Conservation (phyloP, 768 basidiomycete species). For the Auricularia heimuer region DNA sequence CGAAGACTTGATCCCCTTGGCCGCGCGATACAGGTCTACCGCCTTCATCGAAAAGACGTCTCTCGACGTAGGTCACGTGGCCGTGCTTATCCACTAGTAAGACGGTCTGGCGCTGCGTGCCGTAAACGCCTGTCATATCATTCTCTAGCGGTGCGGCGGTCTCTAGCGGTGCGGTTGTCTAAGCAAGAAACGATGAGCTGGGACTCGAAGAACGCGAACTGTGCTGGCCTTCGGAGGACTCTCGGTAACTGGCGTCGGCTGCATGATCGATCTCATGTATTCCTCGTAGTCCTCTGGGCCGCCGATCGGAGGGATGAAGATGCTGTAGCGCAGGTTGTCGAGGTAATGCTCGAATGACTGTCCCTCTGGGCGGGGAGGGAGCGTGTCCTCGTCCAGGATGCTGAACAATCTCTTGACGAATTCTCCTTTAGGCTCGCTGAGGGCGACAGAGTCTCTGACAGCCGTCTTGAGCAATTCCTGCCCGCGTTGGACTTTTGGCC, state of each 20-base stretch:
- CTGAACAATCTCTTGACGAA: neutral
- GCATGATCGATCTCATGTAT: neutral
- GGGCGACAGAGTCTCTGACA: neutral
- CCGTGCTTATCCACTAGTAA: neutral
- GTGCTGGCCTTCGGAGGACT: neutral
- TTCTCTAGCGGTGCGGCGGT: neutral
- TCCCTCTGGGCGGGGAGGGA: neutral
- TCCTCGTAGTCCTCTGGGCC: neutral
- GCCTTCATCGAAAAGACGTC: neutral
- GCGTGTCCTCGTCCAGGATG: neutral
- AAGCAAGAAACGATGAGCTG: neutral
- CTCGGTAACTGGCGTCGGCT: neutral
- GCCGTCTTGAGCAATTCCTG: neutral
- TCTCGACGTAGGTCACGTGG: neutral
- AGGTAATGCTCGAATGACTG: neutral
- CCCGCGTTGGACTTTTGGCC: neutral
- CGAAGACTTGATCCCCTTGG: neutral
- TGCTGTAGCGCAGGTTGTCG: neutral
- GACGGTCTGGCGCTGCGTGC: neutral
- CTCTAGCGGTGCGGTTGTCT: neutral
- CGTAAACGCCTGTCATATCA: neutral
- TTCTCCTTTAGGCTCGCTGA: neutral
- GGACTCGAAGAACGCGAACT: neutral
- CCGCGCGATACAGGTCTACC: neutral
- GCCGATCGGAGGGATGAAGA: neutral